These are phyloP conservation scores for Rhodotorula sp. DNA, from an alignment of 1,284 basidiomycete genomes.

Conservation along the genomic window DNA sequence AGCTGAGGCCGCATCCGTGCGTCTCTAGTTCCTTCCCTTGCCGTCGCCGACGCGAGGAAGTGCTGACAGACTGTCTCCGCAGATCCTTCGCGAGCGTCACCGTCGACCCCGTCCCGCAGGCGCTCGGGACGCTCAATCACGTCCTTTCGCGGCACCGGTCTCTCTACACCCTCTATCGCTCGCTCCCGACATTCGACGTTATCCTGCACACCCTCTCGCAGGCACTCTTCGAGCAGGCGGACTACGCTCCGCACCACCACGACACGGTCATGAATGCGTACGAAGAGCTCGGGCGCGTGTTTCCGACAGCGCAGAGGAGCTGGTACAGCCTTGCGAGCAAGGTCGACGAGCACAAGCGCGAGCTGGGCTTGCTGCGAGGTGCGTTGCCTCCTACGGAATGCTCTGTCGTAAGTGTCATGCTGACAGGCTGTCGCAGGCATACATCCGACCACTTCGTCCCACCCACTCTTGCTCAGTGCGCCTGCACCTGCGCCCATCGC, in stretches of 20 bases:
- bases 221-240: conserved; percentile 12
- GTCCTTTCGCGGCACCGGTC: conserved; percentile 14
- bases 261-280: conserved; percentile 24
- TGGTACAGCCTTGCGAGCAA: background rate
- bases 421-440: background rate
- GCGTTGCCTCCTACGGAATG: background rate
- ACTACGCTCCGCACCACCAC: conserved; percentile 26
- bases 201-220: conserved; percentile 19
- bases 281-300: conserved; percentile 20
- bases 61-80: background rate
- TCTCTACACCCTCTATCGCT: conserved; percentile 30
- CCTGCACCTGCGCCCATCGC: background rate
- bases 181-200: conserved; percentile 27
- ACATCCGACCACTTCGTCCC: conserved; percentile 7
- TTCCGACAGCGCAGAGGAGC: background rate
- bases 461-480: background rate
- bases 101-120: conserved; percentile 15
- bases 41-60: fast-evolving
- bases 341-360: conserved; percentile 24
- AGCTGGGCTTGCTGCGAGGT: conserved; percentile 17
- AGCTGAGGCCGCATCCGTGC: conserved; percentile 19
- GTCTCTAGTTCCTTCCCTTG: background rate
- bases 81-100: conserved; percentile 16
- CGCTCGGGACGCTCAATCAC: conserved; percentile 20
- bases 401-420: too few relatives aligned